A percentile compares a stretch with the other conserved stretches of the same genome.
Evolutionary conservation across 768 basidiomycete genomes (phyloP).

Genomic region (Xanthoconium stramineum): DNA sequence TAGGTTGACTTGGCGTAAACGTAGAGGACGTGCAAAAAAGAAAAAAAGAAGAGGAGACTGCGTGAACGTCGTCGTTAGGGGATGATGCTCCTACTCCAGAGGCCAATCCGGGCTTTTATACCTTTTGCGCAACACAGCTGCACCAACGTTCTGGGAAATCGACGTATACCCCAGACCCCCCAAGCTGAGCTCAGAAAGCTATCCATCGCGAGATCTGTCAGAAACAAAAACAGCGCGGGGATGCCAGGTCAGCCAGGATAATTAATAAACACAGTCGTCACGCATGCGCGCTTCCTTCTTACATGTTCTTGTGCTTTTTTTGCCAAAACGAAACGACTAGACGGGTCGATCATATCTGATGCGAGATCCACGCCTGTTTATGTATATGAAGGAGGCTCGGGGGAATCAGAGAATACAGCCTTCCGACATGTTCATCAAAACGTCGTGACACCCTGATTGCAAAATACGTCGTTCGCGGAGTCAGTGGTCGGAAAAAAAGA

Average conservation of each 20-base stretch:
- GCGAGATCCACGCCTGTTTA: neutral
- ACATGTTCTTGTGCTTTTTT: neutral
- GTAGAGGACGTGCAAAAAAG: neutral
- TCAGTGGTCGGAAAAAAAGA: slow-evolving; percentile 1
- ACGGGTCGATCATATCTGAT: slow-evolving; percentile 2
- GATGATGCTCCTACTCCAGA: neutral
- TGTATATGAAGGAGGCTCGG: neutral
- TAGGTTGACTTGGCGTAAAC: slow-evolving; percentile 9
- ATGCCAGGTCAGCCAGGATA: neutral
- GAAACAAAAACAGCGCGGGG: neutral
- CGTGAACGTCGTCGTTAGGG: neutral
- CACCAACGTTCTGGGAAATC: too few relatives aligned
- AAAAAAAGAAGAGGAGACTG: neutral
- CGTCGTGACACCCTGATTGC: neutral
- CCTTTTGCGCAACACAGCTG: neutral
- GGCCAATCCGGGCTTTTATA: neutral
- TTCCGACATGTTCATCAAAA: neutral
- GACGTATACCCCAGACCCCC: neutral
- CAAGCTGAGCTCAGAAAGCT: neutral
- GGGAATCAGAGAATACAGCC: neutral
- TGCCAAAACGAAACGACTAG: neutral
- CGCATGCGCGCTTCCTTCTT: too few relatives aligned
- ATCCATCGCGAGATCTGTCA: slow-evolving; percentile 3
- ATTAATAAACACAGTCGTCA: neutral
- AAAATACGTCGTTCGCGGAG: slow-evolving; percentile 2